Evolutionary conservation across 2,329 filamentous ascomycete species (phyloP).

Genomic region (Pseudomassariella vexata): DNA sequence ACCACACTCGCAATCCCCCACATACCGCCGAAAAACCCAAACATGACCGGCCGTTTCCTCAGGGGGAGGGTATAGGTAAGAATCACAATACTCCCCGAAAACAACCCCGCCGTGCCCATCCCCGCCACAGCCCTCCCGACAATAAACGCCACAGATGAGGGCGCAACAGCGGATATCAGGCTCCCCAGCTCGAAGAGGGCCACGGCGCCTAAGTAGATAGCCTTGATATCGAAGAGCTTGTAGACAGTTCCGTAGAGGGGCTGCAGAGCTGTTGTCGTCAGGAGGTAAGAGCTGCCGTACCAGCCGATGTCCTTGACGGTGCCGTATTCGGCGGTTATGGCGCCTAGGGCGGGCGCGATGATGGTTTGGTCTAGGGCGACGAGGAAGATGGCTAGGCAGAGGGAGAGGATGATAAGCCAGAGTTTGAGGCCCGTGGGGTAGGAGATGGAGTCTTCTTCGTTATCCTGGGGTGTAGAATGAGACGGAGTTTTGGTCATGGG

Average conservation of each 20-base stretch:
- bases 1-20: slow-evolving; percentile 12
- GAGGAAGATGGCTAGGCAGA: slow-evolving; percentile 18
- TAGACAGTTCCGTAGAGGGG: slow-evolving; percentile 27
- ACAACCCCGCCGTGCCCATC: slow-evolving; percentile 21
- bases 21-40: slow-evolving; percentile 7
- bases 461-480: no score
- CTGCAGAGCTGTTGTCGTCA: slow-evolving; percentile 27
- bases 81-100: slow-evolving; percentile 21
- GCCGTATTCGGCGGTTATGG: slow-evolving; percentile 28
- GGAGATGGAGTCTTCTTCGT: background rate
- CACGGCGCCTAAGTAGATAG: slow-evolving; percentile 25
- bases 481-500: no score
- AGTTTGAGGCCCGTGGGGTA: slow-evolving; percentile 2
- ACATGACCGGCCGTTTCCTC: slow-evolving; percentile 11
- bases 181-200: slow-evolving; percentile 22
- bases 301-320: slow-evolving; percentile 37
- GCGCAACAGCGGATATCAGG: slow-evolving; percentile 12
- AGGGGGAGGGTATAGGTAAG: slow-evolving; percentile 12
- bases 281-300: slow-evolving; percentile 35
- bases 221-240: slow-evolving; percentile 28
- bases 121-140: slow-evolving; percentile 22
- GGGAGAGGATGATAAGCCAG: slow-evolving; percentile 13
- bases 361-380: slow-evolving; percentile 27
- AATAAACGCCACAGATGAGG: slow-evolving; percentile 20
- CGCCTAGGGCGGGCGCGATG: slow-evolving; percentile 30